Base-by-base conservation (phyloP, 192 early-diverging fungal genomes). In the Gamsiella multidivaricata region DNA sequence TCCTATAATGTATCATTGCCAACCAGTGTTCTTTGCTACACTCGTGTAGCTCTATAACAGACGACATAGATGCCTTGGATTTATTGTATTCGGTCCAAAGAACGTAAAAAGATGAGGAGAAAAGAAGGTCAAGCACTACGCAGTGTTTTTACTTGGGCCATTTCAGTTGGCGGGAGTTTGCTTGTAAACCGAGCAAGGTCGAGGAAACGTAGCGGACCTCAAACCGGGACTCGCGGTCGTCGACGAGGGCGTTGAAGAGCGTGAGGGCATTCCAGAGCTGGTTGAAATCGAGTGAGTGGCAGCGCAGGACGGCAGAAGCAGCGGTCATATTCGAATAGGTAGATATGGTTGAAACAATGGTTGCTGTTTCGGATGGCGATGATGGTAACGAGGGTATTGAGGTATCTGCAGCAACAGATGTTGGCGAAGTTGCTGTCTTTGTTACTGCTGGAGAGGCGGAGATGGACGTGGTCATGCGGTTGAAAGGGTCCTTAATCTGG, bases 201-300 rank as follows among this genome's bases (percentile, higher is more conserved):
- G 65, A 68, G 11, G 74, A 62, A 9, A 67, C 60, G 33, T 69
- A 56, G 0, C 41, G 64, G 18, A 78, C 60, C 41, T 78, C 74
- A 22, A 78, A 69, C 8, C 74, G 58, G 0, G 66, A 67, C 26
- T 78, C 74, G 18, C 10, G 53, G 5, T 69, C 74, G 28, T 69
- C 65, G 7, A 78, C 65, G 31, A 64, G 17, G 36, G 65, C 69
- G 18, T 69, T 78, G 47, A 78, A 78, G 10, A 78, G 55, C 9
- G 66, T 69, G 17, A 78, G 31, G 1, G 65, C 42, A 50, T 59
- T 78, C 74, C 74, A 78, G 25, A 78, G 61, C 32, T 78, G 74
- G 45, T 69, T 68, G 26, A 68, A 32, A 12, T 78, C 74, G 26
- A 58, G 47, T 9, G 74, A 52, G 36, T 78, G 74, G 25, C 65